phyloP scores from a whole-genome alignment of 352 stramenopile species.

The Pythium aphanidermatum region DNA sequence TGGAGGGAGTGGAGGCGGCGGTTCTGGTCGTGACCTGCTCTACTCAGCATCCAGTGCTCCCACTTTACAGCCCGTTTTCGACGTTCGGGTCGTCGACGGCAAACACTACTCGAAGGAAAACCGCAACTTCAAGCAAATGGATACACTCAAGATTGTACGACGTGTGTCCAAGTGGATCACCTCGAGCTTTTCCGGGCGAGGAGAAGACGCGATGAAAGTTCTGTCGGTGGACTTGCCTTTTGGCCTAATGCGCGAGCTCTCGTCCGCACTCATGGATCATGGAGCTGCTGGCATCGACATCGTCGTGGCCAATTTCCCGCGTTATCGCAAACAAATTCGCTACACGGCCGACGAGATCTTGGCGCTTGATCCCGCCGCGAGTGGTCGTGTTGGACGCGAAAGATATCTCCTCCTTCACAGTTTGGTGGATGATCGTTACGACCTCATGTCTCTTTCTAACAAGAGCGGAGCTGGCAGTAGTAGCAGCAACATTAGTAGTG shows the following conservation, averaged over 20 bases:
- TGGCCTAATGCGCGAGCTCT: conserved; percentile 68
- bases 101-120: conserved; percentile 58
- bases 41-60: conserved; percentile 3
- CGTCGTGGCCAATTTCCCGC: conserved; percentile 46
- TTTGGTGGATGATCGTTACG: conserved; percentile 80
- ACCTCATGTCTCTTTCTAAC: conserved; percentile 75
- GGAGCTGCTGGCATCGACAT: conserved; percentile 47
- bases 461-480: conserved; percentile 17
- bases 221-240: conserved; percentile 80
- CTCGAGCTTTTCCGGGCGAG: conserved; percentile 63
- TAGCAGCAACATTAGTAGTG: neutral
- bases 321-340: conserved; percentile 78
- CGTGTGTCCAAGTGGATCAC: conserved; percentile 86
- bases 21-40: conserved; percentile 7
- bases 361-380: conserved; percentile 38
- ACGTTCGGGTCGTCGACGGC: conserved; percentile 69
- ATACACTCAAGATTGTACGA: conserved; percentile 74
- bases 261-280: conserved; percentile 74
- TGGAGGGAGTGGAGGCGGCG: conserved; percentile 3
- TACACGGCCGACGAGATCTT: conserved; percentile 76
- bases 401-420: conserved; percentile 80
- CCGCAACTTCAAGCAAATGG: conserved; percentile 56
- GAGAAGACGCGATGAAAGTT: conserved; percentile 79
- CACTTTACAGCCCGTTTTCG: conserved; percentile 57
- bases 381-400: conserved; percentile 41